Base-by-base conservation (phyloP, 768 basidiomycete genomes). In the Phanerodontia chrysosporium region DNA sequence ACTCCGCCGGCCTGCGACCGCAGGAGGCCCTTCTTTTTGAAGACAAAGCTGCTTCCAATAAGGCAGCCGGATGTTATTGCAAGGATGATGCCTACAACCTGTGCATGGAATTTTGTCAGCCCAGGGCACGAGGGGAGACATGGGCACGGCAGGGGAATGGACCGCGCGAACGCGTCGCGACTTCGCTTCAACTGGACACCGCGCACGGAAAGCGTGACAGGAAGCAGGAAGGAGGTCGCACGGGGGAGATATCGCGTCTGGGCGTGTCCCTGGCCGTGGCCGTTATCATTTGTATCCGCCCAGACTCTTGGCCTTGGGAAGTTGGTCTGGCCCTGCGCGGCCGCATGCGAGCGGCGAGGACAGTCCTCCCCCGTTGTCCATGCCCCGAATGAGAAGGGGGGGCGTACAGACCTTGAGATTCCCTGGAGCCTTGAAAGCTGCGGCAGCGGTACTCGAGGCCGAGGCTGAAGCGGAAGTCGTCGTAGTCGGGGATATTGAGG, bases 1-100 rank as follows among this genome's bases (percentile, higher is more conserved):
- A 74, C 72, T 59, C 89, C 86, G 64, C 90, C 93, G 60, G 89
- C 88, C 77, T 91, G 90, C 70, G 87, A 84, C 72, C 85, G 80
- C 55, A 93, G 70, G 21, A 93, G 77, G 9, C 91, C 96, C 69
- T 93, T 97, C 83, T 99, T 99, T 85, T 99, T 99, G 78, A 99
- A 89, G 2, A 98, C 95, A 72, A 98, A 98, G 66, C 87, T 89
- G 42, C 83, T 82, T 4, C 96, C 97, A 61, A 98, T 99, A 61
- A 99, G 83, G 28, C 94, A 44, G 8, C 96, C 97, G 67, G 89
- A 92, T 36, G 70, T 65, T 52, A 94, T 70, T 51, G 92, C 90
- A 60, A 93, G 82, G 49, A 91, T 72, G 64, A 93, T 83, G 12
- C 91, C 90, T 64, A 91, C 84, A 68, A 90, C 65, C 87, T 89